Conservation (phyloP, 495 filamentous ascomycete species). For the Hapsidospora chrysogenum region DNA sequence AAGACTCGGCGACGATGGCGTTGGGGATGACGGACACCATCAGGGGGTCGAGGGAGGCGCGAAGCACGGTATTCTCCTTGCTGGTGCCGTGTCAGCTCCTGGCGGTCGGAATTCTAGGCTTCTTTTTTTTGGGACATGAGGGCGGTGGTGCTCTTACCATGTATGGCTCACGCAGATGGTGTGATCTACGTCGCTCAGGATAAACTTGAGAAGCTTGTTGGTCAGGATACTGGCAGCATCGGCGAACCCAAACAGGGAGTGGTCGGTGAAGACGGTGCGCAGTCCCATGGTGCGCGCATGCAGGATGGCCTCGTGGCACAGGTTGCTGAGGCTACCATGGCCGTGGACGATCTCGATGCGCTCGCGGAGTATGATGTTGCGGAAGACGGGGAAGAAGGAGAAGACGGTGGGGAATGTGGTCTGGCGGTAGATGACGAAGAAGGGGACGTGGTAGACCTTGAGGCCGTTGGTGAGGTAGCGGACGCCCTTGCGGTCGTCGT, state of each 20-base stretch:
- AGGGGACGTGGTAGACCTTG: constrained; percentile 95
- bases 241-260: constrained; percentile 94
- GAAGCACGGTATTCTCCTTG: constrained; percentile 94
- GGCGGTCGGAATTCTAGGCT: no score
- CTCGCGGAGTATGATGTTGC: constrained; percentile 87
- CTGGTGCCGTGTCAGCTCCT: constrained; percentile 31
- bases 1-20: constrained; percentile 92
- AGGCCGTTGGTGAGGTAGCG: constrained; percentile 95
- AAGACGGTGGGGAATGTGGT: constrained; percentile 95
- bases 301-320: constrained; percentile 89
- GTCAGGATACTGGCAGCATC: constrained; percentile 92
- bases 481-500: constrained; percentile 79
- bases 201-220: constrained; percentile 94
- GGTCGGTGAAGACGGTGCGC: constrained; percentile 90
- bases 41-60: constrained; percentile 83
- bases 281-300: constrained; percentile 94
- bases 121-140: not conserved
- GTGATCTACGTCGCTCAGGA: constrained; percentile 90
- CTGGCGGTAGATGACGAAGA: constrained; percentile 86
- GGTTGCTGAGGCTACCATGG: constrained; percentile 75
- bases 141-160: constrained; percentile 39
- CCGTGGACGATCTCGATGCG: constrained; percentile 95
- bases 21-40: constrained; percentile 98
- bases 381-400: constrained; percentile 92
- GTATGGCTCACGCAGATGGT: constrained; percentile 97